Evolutionary conservation across 768 basidiomycete species (phyloP).

Genomic region (Amanita rimosa): DNA sequence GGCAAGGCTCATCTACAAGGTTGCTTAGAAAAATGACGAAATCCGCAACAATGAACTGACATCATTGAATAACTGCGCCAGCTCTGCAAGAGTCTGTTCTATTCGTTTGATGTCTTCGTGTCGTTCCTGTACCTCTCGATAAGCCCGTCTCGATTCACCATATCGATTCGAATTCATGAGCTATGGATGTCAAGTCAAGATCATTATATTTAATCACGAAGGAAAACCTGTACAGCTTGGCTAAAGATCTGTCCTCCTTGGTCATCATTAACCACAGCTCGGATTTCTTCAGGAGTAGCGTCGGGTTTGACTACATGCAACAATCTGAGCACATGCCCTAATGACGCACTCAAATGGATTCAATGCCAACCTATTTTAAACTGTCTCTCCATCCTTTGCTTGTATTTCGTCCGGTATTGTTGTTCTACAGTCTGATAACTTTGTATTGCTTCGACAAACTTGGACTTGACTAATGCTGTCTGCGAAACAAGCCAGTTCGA

Average conservation of each 20-base stretch:
- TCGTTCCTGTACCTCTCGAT: slow-evolving; percentile 94
- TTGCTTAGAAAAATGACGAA: neutral
- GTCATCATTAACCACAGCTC: slow-evolving; percentile 78
- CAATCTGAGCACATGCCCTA: neutral
- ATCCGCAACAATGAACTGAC: slow-evolving; percentile 29
- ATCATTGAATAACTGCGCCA: slow-evolving; percentile 94
- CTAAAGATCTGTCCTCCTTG: slow-evolving; percentile 81
- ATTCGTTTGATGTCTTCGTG: slow-evolving; percentile 95
- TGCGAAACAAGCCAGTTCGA: slow-evolving; percentile 13
- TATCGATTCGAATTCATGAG: slow-evolving; percentile 87
- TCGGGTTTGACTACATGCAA: slow-evolving; percentile 69
- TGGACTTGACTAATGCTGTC: slow-evolving; percentile 56
- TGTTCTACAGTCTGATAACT: slow-evolving; percentile 77
- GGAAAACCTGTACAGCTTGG: slow-evolving; percentile 51
- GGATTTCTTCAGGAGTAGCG: slow-evolving; percentile 82
- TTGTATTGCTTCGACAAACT: slow-evolving; percentile 82
- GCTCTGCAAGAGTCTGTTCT: slow-evolving; percentile 83
- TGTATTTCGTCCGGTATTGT: slow-evolving; percentile 67
- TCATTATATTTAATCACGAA: neutral
- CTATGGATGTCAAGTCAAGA: slow-evolving; percentile 25
- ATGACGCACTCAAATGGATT: neutral
- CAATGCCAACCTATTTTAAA: slow-evolving; percentile 64
- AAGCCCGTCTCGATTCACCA: slow-evolving; percentile 81
- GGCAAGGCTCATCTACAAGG: slow-evolving; percentile 75
- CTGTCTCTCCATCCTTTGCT: slow-evolving; percentile 76